phyloP scores from a whole-genome alignment of 1,139 yeast genomes.

The Magnusiomyces fungicola region DNA sequence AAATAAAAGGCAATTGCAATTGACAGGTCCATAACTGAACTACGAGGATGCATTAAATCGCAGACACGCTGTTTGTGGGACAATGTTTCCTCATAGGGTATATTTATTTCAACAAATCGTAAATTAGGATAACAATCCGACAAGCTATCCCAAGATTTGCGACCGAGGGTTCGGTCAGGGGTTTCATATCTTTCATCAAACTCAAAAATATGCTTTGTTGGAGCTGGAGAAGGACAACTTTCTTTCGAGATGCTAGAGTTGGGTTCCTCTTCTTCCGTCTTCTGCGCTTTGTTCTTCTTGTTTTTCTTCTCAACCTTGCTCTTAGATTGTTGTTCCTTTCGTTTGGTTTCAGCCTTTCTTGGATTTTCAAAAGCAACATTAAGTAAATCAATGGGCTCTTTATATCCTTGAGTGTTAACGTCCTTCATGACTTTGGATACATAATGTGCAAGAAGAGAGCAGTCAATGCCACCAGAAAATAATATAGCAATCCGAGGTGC shows the following conservation, averaged over 20 bases:
- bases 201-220: neutral
- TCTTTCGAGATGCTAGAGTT: no score
- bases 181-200: slow-evolving; percentile 40
- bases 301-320: neutral
- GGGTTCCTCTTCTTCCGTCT: neutral
- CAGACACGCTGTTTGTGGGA: slow-evolving; percentile 46
- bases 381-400: slow-evolving; percentile 55
- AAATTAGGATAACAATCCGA: slow-evolving; percentile 18
- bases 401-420: slow-evolving; percentile 2
- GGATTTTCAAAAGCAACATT: slow-evolving; percentile 93
- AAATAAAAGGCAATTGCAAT: slow-evolving; percentile 93
- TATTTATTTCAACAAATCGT: slow-evolving; percentile 60
- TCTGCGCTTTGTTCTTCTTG: neutral
- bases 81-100: slow-evolving; percentile 60
- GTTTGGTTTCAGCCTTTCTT: slow-evolving; percentile 46
- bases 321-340: slow-evolving; percentile 4
- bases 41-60: slow-evolving; percentile 68
- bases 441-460: slow-evolving; percentile 62
- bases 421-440: slow-evolving; percentile 33
- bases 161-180: slow-evolving; percentile 77
- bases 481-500: slow-evolving; percentile 46
- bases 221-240: no score
- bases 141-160: slow-evolving; percentile 51
- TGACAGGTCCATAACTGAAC: slow-evolving; percentile 91
- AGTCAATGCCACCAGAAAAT: slow-evolving; percentile 93